Base-by-base conservation (phyloP, 1,139 yeast species). In the Kodamaea arcana region DNA sequence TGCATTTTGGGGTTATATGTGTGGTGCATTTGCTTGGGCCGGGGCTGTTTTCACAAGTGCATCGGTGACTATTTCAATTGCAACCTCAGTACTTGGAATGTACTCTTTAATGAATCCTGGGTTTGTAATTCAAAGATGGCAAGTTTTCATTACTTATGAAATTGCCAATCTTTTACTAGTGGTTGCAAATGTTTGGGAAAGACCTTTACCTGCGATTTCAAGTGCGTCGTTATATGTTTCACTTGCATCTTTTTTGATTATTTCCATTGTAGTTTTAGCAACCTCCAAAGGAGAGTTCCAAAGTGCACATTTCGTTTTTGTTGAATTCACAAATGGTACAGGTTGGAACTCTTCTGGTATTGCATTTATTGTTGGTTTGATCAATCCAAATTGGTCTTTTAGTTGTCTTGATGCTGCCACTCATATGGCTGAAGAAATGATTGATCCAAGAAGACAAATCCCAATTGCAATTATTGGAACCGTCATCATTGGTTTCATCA, bases 1-100 rank as follows among this genome's bases (percentile, higher is more conserved):
- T 14, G 60, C 70, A 30, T 72, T 70, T 33, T 58, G 61, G 49
- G 73, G 80, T 9, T 76, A 72, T 47, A 44, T 72, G 46, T 74
- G 79, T 49, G 82, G 80, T 15, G 66, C 75, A 5, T 61, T 75
- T 39, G 77, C 78, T 2, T 74, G 77, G 75, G 75, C 75, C 23
- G 82, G 82, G 7, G 55, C 80, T 3, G 61, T 76, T 15, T 76
- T 76, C 52, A 74, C 81, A 9, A 62, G 73, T 39, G 76, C 80
- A 12, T 74, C 80, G 3, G 72, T 74, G 49, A 69, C 76, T 14
- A 55, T 75, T 30, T 62, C 78, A 9, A 62, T 75, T 35, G 76
- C 79, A 16, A 58, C 62, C 29, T 65, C 68, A 35, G 48, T 72
- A 23, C 64, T 74, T 48, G 80, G 78, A 1, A 65, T 75, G 56